Conservation (phyloP, 192 early-diverging fungal species). For the Linnemannia schmuckeri region DNA sequence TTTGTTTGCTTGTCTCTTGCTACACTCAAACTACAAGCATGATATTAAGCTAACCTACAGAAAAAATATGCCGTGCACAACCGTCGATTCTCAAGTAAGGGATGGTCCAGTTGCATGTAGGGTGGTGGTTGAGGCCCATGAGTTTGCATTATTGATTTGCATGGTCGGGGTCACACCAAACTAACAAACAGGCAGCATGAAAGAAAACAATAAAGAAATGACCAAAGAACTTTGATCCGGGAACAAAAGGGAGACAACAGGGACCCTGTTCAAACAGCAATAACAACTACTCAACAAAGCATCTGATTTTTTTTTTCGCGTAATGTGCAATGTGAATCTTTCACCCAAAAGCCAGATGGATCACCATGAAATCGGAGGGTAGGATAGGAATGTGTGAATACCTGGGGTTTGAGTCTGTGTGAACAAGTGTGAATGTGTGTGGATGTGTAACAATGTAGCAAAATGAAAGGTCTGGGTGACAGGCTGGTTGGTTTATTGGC, state of each 20-base stretch:
- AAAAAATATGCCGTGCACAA: too few relatives aligned
- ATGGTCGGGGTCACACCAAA: conserved; percentile 2
- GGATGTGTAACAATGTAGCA: not conserved
- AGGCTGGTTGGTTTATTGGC: not conserved
- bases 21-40: too few relatives aligned
- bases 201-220: not conserved
- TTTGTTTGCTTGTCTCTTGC: too few relatives aligned
- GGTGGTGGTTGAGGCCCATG: not conserved
- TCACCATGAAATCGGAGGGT: conserved; percentile 10
- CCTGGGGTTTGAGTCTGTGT: not conserved
- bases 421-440: not conserved
- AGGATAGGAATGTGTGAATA: conserved; percentile 14
- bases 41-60: too few relatives aligned
- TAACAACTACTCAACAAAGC: not conserved
- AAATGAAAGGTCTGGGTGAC: not conserved
- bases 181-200: not conserved
- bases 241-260: conserved; percentile 2
- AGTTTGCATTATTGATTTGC: conserved; percentile 2
- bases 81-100: too few relatives aligned
- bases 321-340: not conserved
- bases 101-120: not conserved
- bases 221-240: not conserved
- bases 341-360: not conserved
- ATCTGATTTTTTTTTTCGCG: not conserved
- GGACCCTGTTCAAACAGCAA: conserved; percentile 13